Base-by-base conservation (phyloP, 768 basidiomycete genomes). In the Suillus luteus region DNA sequence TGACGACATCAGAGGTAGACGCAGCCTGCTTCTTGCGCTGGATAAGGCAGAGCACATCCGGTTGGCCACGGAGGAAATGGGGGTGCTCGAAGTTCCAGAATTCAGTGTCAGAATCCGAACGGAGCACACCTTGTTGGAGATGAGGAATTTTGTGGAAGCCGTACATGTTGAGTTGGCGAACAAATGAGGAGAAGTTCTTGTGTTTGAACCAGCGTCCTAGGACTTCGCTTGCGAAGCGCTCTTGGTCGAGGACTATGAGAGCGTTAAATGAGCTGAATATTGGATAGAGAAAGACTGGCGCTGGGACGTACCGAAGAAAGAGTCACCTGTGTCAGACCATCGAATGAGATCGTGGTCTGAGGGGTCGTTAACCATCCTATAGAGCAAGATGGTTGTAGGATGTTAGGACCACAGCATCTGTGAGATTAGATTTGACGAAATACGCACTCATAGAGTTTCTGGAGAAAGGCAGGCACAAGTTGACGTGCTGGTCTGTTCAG, bases 171-270 rank as follows among this genome's bases (percentile, higher is more conserved):
- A 96, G 84, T 73, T 96, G 95, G 67, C 95, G 88, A 61, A 96
- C 93, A 74, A 97, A 96, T 71, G 91, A 93, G 14, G 92, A 93
- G 77, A 97, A 99, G 75, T 96, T 97, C 65, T 91, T 88, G 78
- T 99, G 97, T 75, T 99, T 99, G 87, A 98, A 99, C 88, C 91
- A 99, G 49, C 88, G 85, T 3, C 93, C 93, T 8, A 99, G 86
- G 38, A 97, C 86, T 75, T 96, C 91, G 44, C 87, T 86, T 2
- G 93, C 91, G 73, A 99, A 93, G 35, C 88, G 88, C 74, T 96
- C 94, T 69, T 93, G 91, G 75, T 96, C 93, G 43, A 93, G 86
- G 35, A 99, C 96, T 97, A 70, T 6, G 10, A 59, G 10, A 35
- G 2, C 24, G 17, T 57, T 38, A 65, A 46, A 14, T 41, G n/a